Evolutionary conservation across 129 eudicot genomes (phyloP), one percentile per base, ranked within the genome.

Genomic region (Apium graveolens): DNA sequence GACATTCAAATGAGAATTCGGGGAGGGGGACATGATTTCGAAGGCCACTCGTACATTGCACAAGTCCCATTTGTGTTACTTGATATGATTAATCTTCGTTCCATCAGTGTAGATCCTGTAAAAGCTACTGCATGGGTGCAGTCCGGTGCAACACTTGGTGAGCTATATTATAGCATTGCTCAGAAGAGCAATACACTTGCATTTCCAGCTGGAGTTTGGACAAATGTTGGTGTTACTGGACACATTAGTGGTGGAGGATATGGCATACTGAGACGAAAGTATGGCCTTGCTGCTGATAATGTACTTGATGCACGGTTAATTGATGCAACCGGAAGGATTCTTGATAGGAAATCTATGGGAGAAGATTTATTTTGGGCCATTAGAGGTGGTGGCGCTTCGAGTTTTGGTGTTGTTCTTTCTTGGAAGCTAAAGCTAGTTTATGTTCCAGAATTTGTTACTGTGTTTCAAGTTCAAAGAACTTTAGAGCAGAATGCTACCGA

Each of bases 261-360:
- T 57, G 66, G 66, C 66, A 0, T 10, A 9, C n/a, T 57, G 31
- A 57, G 66, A 9, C 66, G 66, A 57, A 57, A 57, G 31, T 57
- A 57, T n/a, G 66, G 66, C 66, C 66, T 57, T 21, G 66, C 66
- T 24, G 66, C 66, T 57, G 66, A 57, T n/a, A 24, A 57, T 57
- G 66, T 57, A 57, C 27, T 57, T 57, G 66, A 57, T 57, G 66
- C 66, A n/a, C 66, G 66, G 13, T 57, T 57, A 32, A 57, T 57
- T 26, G 66, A 62, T 62, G 69, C 17, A 5, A 62, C 2, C 17
- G 69, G 69, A 4, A 62, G 34, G 26, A 62, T 62, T 62, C 69
- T 2, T 27, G 69, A 53, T 53, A 53, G 63, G 8, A 53, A 21
- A 53, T 53, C 63, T 0, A 53, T 53, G 63, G 63, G 63, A 21